These are phyloP conservation scores for Truncatella angustata DNA, from an alignment of 2,329 filamentous ascomycete genomes.

Conservation along the genomic window DNA sequence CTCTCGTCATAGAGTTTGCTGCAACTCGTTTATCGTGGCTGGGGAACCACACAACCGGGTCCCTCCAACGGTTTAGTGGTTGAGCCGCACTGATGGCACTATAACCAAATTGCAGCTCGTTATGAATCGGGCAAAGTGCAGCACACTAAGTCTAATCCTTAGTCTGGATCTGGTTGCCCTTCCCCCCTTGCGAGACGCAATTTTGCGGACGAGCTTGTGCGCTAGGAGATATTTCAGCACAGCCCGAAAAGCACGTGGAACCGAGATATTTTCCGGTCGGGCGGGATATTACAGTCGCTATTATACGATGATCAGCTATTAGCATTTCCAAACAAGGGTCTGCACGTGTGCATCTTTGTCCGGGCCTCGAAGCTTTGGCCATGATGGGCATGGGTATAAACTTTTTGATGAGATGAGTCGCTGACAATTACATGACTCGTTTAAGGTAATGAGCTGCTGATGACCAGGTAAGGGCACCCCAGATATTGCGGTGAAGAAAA, in stretches of 20 bases:
- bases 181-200: too few relatives aligned
- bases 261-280: slow-evolving; percentile 8
- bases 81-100: too few relatives aligned
- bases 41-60: too few relatives aligned
- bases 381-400: not conserved
- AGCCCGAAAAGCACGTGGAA: slow-evolving; percentile 2
- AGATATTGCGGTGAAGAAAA: not conserved
- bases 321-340: slow-evolving; percentile 1
- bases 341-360: slow-evolving; percentile 3
- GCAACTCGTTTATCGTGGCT: too few relatives aligned
- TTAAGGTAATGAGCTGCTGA: not conserved
- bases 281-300: slow-evolving; percentile 4
- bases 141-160: too few relatives aligned
- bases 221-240: not conserved
- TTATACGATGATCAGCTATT: slow-evolving; percentile 6
- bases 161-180: too few relatives aligned
- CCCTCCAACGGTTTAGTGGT: too few relatives aligned
- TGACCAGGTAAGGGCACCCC: not conserved
- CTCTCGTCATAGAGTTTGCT: too few relatives aligned
- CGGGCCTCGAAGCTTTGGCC: not conserved
- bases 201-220: not conserved
- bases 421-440: not conserved
- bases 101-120: too few relatives aligned
- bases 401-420: not conserved
- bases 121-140: too few relatives aligned